phyloP scores from a whole-genome alignment of 2,329 filamentous ascomycete species.

The Pseudogymnoascus sp. region DNA sequence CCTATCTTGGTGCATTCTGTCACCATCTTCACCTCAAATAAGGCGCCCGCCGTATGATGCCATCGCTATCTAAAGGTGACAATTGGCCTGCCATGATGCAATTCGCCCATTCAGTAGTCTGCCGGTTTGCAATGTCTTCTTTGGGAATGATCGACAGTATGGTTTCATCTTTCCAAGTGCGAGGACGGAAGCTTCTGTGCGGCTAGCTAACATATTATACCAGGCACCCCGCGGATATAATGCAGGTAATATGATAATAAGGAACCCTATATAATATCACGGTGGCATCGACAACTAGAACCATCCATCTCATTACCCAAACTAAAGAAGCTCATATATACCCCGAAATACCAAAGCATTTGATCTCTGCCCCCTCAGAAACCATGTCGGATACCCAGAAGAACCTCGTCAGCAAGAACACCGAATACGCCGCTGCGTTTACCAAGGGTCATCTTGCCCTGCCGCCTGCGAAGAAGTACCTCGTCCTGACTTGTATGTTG shows the following conservation, averaged over 20 bases:
- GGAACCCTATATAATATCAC: constrained; percentile 1
- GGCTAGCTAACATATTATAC: not conserved
- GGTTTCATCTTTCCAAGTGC: not conserved
- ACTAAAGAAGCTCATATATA: not conserved
- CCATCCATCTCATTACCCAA: not conserved
- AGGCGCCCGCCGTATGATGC: not conserved
- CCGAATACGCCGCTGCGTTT: constrained; percentile 49
- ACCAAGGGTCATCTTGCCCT: constrained; percentile 57
- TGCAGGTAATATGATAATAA: not conserved
- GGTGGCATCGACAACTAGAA: not conserved
- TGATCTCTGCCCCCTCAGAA: not conserved
- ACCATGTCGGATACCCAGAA: constrained; percentile 33
- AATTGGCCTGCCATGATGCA: not conserved
- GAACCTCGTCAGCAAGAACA: constrained; percentile 49
- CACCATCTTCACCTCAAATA: not conserved
- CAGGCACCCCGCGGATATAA: not conserved
- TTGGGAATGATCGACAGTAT: not conserved
- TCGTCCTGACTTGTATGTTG: constrained; percentile 31
- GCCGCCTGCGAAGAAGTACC: constrained; percentile 61
- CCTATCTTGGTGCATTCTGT: not conserved
- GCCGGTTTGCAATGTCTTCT: not conserved
- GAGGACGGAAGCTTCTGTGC: not conserved
- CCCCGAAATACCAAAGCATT: not conserved
- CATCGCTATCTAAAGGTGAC: not conserved
- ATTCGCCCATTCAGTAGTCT: not conserved